Percentiles rank a stretch among this genome's conserved stretches.
phyloP scores from a whole-genome alignment of 768 basidiomycete genomes.

The Peribolospora kevripleyi region DNA sequence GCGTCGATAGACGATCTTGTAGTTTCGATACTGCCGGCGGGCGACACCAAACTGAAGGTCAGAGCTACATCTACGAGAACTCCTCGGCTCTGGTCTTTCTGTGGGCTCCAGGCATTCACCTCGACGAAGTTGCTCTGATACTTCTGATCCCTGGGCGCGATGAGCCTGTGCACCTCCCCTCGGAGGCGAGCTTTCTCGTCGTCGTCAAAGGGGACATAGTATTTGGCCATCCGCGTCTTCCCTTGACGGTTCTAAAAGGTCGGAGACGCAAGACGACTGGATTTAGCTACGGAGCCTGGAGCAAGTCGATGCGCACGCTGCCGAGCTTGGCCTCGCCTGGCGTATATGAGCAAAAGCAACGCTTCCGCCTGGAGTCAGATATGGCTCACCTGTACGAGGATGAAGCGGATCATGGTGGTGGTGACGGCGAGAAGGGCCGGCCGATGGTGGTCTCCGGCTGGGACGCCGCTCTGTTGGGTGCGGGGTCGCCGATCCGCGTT shows the following conservation, averaged over 20 bases:
- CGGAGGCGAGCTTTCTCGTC: constrained; percentile 91
- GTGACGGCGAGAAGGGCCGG: neutral
- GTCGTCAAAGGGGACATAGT: constrained; percentile 87
- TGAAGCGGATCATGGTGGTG: constrained; percentile 70
- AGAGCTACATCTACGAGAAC: neutral
- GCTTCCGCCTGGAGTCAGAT: neutral
- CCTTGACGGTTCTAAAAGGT: constrained; percentile 70
- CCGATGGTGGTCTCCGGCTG: too few relatives aligned
- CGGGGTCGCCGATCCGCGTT: too few relatives aligned
- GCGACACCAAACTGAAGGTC: neutral
- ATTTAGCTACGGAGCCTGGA: neutral
- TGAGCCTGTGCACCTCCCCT: constrained; percentile 85
- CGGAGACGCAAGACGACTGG: neutral
- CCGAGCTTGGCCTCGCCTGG: neutral
- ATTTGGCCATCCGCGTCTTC: constrained; percentile 88
- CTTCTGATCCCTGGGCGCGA: constrained; percentile 92
- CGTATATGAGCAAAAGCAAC: neutral
- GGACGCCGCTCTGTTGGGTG: too few relatives aligned
- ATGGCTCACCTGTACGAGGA: constrained; percentile 65
- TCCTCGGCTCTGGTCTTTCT: neutral
- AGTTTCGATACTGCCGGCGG: constrained; percentile 58
- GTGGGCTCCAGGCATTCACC: constrained; percentile 26
- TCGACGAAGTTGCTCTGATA: constrained; percentile 99
- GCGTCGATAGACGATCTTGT: constrained; percentile 89
- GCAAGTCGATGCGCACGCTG: neutral